These are phyloP conservation scores for Metschnikowia colocasiae DNA, from an alignment of 805 yeast species.

Conservation along the genomic window DNA sequence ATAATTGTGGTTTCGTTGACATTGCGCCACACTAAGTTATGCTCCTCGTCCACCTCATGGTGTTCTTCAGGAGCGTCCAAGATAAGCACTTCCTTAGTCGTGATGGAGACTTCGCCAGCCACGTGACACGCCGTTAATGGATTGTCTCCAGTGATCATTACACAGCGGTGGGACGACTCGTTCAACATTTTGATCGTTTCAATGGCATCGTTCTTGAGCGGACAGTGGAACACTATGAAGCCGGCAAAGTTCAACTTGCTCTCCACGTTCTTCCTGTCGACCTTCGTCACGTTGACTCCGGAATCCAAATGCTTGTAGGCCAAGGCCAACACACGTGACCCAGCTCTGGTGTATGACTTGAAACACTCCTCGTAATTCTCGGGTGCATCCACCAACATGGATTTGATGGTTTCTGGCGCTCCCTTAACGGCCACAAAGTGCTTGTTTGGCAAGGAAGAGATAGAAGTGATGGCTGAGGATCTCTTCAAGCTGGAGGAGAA, in stretches of 20 bases:
- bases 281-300: conserved; percentile 46
- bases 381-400: conserved; percentile 70
- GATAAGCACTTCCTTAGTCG: conserved; percentile 78
- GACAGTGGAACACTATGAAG: conserved; percentile 95
- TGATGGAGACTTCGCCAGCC: conserved; percentile 87
- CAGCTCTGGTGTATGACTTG: conserved; percentile 89
- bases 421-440: conserved; percentile 87
- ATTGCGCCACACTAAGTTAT: conserved; percentile 76
- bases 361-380: conserved; percentile 76
- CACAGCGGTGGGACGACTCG: conserved; percentile 90
- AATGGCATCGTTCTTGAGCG: conserved; percentile 89
- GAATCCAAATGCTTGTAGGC: conserved; percentile 73
- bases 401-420: conserved; percentile 93
- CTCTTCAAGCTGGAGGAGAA: conserved; percentile 94
- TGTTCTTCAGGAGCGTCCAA: conserved; percentile 80
- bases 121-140: conserved; percentile 98
- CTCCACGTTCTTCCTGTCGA: conserved; percentile 77
- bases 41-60: conserved; percentile 42
- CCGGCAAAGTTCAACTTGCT: conserved; percentile 76
- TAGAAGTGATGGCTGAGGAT: conserved; percentile 77
- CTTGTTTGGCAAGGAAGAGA: conserved; percentile 42
- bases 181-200: conserved; percentile 88
- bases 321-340: conserved; percentile 94
- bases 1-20: conserved; percentile 71
- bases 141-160: conserved; percentile 98